Percentiles rank a stretch among this genome's conserved stretches.
Conservation (phyloP, 371 early-diverging fungal species). For the Catenaria anguillulae region DNA sequence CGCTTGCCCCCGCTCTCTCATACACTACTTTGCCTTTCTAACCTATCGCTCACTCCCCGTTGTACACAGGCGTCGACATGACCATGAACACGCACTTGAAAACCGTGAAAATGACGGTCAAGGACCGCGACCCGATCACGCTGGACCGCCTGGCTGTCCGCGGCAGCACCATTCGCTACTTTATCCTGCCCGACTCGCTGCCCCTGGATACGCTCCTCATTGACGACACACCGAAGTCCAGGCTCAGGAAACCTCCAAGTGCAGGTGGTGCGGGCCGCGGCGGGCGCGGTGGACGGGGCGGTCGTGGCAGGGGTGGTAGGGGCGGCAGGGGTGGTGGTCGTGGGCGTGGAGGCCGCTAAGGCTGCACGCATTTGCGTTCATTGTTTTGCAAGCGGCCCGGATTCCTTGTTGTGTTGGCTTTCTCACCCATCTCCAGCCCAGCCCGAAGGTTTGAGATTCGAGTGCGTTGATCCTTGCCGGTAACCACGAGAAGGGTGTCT, state of each 20-base stretch:
- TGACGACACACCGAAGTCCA: slow-evolving; percentile 87
- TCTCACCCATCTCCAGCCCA: too few relatives aligned
- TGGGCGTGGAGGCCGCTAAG: background rate
- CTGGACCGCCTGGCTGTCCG: slow-evolving; percentile 84
- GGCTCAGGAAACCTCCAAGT: slow-evolving; percentile 46
- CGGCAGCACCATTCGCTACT: slow-evolving; percentile 89
- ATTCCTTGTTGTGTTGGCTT: background rate
- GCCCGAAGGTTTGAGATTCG: too few relatives aligned
- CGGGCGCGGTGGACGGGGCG: slow-evolving; percentile 27
- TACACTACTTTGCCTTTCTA: background rate
- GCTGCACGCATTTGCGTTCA: too few relatives aligned
- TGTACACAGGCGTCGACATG: slow-evolving; percentile 74
- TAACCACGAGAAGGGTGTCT: too few relatives aligned
- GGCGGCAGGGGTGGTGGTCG: slow-evolving; percentile 16
- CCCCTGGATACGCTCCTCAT: slow-evolving; percentile 90
- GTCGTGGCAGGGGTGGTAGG: slow-evolving; percentile 35
- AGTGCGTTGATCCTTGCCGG: too few relatives aligned
- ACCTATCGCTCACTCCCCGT: background rate
- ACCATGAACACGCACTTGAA: slow-evolving; percentile 98
- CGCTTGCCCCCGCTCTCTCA: background rate
- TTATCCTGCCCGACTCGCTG: slow-evolving; percentile 84
- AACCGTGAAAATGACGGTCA: slow-evolving; percentile 93
- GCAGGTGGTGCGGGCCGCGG: slow-evolving; percentile 7
- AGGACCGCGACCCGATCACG: slow-evolving; percentile 73
- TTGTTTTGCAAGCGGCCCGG: too few relatives aligned